Conservation (phyloP, 257 asterid genomes). For the Ajuga chamaepitys region DNA sequence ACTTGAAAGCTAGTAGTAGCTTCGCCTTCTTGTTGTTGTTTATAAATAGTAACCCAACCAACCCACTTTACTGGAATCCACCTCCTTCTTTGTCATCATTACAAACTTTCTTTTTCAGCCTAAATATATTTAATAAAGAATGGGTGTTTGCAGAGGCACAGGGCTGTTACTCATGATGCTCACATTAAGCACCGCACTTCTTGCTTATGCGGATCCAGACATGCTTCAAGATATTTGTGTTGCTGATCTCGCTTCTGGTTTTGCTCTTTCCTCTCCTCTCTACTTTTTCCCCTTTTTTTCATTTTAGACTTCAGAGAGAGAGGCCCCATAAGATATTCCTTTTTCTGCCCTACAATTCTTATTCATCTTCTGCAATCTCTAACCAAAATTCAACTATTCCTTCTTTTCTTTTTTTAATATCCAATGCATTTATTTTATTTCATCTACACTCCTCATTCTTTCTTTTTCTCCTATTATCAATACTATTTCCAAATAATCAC, state of each 20-base stretch:
- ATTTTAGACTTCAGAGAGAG: not conserved
- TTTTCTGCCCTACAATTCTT: not conserved
- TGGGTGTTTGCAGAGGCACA: conserved; percentile 2
- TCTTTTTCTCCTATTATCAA: too few species aligned
- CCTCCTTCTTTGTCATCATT: conserved; percentile 1
- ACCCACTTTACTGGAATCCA: not conserved
- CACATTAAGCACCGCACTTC: conserved; percentile 8
- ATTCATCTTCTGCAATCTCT: too few species aligned
- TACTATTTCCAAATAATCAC: too few species aligned
- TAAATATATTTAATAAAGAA: not conserved
- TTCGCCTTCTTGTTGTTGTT: not conserved
- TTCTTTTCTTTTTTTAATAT: not conserved
- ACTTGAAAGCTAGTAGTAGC: not conserved
- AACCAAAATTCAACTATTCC: not conserved
- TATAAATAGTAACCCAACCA: conserved; percentile 10
- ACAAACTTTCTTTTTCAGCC: conserved; percentile 13
- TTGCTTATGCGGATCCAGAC: conserved; percentile 37
- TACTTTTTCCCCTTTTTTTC: not conserved
- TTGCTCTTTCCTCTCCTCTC: not conserved
- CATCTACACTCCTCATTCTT: not conserved
- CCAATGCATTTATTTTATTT: not conserved
- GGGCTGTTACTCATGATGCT: too few species aligned
- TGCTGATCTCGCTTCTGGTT: conserved; percentile 46
- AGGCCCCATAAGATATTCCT: not conserved
- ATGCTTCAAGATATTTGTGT: conserved; percentile 45